Conservation (phyloP, 257 asterid genomes). For the Nyctanthes arbortristis region DNA sequence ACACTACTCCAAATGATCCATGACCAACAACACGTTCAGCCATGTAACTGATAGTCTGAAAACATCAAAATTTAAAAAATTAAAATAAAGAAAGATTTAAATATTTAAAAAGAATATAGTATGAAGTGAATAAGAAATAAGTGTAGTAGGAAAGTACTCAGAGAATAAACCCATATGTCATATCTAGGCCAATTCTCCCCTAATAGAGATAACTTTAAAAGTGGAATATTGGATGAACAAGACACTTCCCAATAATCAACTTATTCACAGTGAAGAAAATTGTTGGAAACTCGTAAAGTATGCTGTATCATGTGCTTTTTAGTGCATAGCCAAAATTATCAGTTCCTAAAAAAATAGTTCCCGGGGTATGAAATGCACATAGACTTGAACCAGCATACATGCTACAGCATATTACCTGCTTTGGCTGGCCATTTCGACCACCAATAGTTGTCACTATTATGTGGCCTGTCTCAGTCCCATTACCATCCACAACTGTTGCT, state of each 20-base stretch:
- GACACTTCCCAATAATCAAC: not conserved
- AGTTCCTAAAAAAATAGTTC: too few relatives aligned
- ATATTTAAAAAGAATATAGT: not conserved
- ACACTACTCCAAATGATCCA: constrained; percentile 83
- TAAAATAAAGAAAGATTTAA: constrained; percentile 4
- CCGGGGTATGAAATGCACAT: not conserved
- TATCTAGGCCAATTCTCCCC: not conserved
- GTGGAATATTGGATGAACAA: not conserved
- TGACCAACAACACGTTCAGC: constrained; percentile 84
- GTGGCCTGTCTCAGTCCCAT: constrained; percentile 98
- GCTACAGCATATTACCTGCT: constrained; percentile 57
- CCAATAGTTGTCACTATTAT: constrained; percentile 90
- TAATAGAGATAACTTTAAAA: not conserved
- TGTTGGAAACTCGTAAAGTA: not conserved
- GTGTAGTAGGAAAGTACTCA: not conserved
- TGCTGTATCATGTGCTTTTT: too few relatives aligned
- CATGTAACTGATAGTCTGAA: constrained; percentile 80
- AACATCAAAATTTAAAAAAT: constrained; percentile 10
- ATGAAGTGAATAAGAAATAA: not conserved
- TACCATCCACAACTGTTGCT: constrained; percentile 76
- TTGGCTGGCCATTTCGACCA: constrained; percentile 88
- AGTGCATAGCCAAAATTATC: too few relatives aligned
- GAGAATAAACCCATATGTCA: not conserved
- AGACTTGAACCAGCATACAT: not conserved
- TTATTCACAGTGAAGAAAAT: not conserved